Conservation (phyloP, 1,139 yeast species). For the Hansenula lynferdii region DNA sequence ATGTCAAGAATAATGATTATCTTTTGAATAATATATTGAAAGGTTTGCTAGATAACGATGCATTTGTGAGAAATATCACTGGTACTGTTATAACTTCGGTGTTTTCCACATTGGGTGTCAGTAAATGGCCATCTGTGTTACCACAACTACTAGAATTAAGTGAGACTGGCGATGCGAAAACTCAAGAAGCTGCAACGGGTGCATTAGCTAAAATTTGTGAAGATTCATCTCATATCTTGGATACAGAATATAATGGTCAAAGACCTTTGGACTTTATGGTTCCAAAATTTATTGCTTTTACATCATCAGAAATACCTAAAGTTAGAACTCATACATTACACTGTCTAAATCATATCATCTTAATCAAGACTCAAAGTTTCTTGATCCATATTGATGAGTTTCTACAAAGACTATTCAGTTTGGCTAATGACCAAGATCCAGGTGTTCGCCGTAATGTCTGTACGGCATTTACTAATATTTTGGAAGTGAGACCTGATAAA, state of each 20-base stretch:
- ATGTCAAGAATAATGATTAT: conserved; percentile 32
- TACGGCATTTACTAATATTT: conserved; percentile 65
- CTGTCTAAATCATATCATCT: conserved; percentile 75
- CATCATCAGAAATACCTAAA: conserved; percentile 37
- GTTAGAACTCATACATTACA: conserved; percentile 62
- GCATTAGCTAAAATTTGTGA: conserved; percentile 88
- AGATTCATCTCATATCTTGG: conserved; percentile 59
- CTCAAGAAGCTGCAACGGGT: conserved; percentile 74
- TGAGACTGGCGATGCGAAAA: conserved; percentile 34
- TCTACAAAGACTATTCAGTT: conserved; percentile 55
- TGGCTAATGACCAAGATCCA: conserved; percentile 56
- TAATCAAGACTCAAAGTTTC: conserved; percentile 62
- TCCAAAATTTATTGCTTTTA: conserved; percentile 54
- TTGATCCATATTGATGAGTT: conserved; percentile 62
- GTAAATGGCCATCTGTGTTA: conserved; percentile 70
- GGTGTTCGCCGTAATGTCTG: conserved; percentile 74
- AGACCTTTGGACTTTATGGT: conserved; percentile 67
- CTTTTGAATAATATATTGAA: conserved; percentile 57
- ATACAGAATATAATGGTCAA: conserved; percentile 58
- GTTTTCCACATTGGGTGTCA: conserved; percentile 66
- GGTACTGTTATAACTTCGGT: conserved; percentile 88
- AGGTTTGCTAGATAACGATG: conserved; percentile 60
- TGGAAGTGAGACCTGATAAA: conserved; percentile 79
- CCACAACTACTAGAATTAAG: conserved; percentile 63
- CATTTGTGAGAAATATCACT: conserved; percentile 75